phyloP scores from a whole-genome alignment of 768 basidiomycete species.

The Royoungia palumana region DNA sequence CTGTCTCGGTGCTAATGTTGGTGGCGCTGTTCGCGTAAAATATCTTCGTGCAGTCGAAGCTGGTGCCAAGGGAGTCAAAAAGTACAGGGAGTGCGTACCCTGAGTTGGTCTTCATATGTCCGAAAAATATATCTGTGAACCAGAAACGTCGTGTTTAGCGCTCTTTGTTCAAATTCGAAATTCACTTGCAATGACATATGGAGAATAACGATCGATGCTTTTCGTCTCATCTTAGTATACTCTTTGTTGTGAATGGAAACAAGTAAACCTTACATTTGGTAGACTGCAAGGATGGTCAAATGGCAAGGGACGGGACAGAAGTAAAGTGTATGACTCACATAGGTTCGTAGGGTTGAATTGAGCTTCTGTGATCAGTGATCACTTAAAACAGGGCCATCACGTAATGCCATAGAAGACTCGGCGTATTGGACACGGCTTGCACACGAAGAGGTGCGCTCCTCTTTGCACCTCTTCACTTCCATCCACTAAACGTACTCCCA shows the following conservation, averaged over 20 bases:
- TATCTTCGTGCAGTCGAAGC: constrained; percentile 38
- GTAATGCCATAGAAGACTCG: too few relatives aligned
- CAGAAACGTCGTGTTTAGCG: too few relatives aligned
- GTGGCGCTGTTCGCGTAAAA: constrained; percentile 73
- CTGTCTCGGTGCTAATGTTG: constrained; percentile 49
- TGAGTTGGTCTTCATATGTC: constrained; percentile 67
- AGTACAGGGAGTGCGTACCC: constrained; percentile 33
- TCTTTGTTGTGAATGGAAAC: too few relatives aligned
- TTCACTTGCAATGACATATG: constrained; percentile 46
- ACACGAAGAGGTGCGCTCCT: too few relatives aligned
- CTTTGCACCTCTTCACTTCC: too few relatives aligned
- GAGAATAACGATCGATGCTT: constrained; percentile 46
- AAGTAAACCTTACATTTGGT: constrained; percentile 38
- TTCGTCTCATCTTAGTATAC: background rate
- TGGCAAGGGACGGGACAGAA: background rate
- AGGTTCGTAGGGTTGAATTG: constrained; percentile 43
- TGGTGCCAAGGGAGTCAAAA: background rate
- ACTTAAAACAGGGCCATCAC: constrained; percentile 46
- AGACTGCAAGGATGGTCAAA: constrained; percentile 30
- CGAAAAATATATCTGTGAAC: constrained; percentile 63
- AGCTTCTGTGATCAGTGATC: constrained; percentile 44
- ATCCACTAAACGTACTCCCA: too few relatives aligned
- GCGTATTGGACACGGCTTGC: too few relatives aligned
- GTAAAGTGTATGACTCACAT: constrained; percentile 29
- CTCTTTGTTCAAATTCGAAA: constrained; percentile 1